Base-by-base conservation (phyloP, 164 flowering plant genomes). In the Pachysandra terminalis region DNA sequence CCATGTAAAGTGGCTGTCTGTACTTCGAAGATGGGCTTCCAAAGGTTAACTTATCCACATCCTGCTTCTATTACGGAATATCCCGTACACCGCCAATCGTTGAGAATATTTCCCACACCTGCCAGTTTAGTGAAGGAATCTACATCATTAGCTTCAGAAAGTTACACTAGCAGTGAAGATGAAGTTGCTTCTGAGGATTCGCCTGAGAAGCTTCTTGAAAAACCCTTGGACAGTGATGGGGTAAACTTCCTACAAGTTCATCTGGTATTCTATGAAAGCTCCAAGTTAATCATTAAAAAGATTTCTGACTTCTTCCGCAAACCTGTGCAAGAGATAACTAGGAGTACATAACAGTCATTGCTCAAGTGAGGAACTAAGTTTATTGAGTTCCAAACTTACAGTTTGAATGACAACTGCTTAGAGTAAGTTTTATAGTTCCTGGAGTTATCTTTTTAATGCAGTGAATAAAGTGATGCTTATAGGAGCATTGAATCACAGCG, bases 201-300 rank as follows among this genome's bases (percentile, higher is more conserved):
- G 57, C 59, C 73, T 0, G 73, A 72, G 67, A 78, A 73, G 16
- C 59, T 62, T 70, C 77, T 70, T 76, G 70, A 68, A 41, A 57
- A 79, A 53, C 79, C 79, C 19, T 65, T 80, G 40, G 72, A 70
- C 67, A 77, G 79, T 68, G 76, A 81, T 55, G 75, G 82, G 89
- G 93, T 87, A 63, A 69, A 23, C 19, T 28, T 67, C n/a, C 17
- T 49, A 35, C 21, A 21, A 49, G 8, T 35, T 35, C 55, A 6
- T 27, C 37, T 32, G 37, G 7, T 32, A 32, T 32, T 7, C 3
- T 32, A 7, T n/a, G n/a, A n/a, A 32, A 32, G 5, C 37, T 32
- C 37, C 37, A 32, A 32, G 1, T 45, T 15, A 45, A 1, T 45
- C 1, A 10, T 1, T 3, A n/a, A n/a, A n/a, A n/a, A 58, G 26